Evolutionary conservation across 1,284 basidiomycete genomes (phyloP).

Genomic region (Cystobasidiaceae sp.): DNA sequence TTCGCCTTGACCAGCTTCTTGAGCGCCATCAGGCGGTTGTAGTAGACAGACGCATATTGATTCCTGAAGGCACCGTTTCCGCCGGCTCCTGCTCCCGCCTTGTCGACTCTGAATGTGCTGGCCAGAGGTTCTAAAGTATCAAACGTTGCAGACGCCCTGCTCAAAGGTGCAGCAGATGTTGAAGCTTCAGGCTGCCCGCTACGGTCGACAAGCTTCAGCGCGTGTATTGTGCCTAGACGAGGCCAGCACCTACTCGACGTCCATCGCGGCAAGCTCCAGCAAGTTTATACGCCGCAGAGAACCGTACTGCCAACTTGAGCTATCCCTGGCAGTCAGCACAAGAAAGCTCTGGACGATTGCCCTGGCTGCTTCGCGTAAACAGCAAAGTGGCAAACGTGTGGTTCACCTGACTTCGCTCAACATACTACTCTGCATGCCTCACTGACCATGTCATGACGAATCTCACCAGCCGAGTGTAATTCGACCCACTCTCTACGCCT

Average conservation of each 20-base stretch:
- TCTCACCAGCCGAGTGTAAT: no score
- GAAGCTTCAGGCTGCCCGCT: slow-evolving; percentile 23
- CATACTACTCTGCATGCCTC: no score
- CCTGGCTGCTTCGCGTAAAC: neutral
- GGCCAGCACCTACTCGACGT: slow-evolving; percentile 18
- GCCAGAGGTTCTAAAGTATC: slow-evolving; percentile 19
- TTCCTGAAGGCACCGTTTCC: slow-evolving; percentile 54
- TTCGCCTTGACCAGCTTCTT: slow-evolving; percentile 59
- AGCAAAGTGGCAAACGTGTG: no score
- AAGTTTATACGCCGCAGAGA: neutral
- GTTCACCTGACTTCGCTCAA: no score
- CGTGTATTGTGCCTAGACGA: no score
- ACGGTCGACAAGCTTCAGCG: no score
- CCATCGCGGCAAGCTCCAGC: neutral
- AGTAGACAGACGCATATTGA: slow-evolving; percentile 93
- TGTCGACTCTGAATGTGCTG: slow-evolving; percentile 22
- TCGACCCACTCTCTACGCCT: no score
- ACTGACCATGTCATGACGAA: no score
- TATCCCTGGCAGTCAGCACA: no score
- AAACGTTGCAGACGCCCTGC: neutral
- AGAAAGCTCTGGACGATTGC: neutral
- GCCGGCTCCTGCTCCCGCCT: neutral
- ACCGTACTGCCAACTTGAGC: no score
- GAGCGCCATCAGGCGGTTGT: slow-evolving; percentile 64
- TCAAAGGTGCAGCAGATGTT: slow-evolving; percentile 10